phyloP scores from a whole-genome alignment of 139 green algal species.

The Closterium sp. region DNA sequence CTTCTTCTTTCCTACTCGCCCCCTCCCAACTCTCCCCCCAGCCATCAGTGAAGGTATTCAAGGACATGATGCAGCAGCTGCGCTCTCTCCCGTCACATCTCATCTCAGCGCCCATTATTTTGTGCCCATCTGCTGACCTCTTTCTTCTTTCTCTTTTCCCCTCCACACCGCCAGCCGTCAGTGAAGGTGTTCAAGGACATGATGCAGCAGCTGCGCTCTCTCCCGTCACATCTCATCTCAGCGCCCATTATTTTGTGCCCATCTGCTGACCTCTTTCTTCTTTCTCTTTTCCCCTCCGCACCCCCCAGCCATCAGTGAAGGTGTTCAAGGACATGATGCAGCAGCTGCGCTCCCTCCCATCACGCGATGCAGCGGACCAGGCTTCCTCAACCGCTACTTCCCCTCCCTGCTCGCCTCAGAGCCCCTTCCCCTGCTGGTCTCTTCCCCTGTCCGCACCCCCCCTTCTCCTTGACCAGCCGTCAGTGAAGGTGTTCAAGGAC shows the following conservation, averaged over 20 bases:
- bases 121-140: no score
- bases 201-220: not conserved
- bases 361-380: slow-evolving; percentile 39
- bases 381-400: slow-evolving; percentile 38
- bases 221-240: not conserved
- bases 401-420: no score
- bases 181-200: slow-evolving; percentile 16
- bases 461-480: no score
- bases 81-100: not conserved
- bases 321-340: slow-evolving; percentile 29
- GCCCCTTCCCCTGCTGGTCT: no score
- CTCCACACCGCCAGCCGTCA: not conserved
- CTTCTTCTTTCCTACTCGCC: no score
- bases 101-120: slow-evolving; percentile 10
- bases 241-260: slow-evolving; percentile 8
- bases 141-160: not conserved
- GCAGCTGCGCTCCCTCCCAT: not conserved
- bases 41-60: not conserved
- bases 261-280: slow-evolving; percentile 19
- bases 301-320: not conserved
- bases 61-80: slow-evolving; percentile 28
- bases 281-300: not conserved
- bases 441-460: no score
- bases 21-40: no score
- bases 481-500: not conserved